These are phyloP conservation scores for Astragalus membranaceus DNA, from an alignment of 306 rosid species.

Conservation along the genomic window DNA sequence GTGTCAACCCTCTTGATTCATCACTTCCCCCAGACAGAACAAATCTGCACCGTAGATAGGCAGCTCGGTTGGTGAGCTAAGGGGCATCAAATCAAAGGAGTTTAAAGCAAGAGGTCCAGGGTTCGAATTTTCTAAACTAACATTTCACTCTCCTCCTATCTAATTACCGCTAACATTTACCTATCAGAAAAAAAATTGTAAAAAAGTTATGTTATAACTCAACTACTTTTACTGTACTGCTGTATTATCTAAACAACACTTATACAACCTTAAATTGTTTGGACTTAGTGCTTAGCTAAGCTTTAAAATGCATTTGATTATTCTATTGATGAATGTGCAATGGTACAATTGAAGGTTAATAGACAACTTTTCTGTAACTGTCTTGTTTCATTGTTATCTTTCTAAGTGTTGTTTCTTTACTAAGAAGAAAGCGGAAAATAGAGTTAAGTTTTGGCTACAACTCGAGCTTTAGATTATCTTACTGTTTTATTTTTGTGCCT, in stretches of 20 bases:
- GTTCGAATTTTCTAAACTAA: too few species aligned
- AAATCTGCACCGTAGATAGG: too few species aligned
- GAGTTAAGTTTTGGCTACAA: not conserved
- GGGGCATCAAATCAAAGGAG: too few species aligned
- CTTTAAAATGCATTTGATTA: not conserved
- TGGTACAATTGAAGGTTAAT: not conserved
- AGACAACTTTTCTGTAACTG: not conserved
- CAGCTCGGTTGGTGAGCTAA: too few species aligned
- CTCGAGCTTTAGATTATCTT: not conserved
- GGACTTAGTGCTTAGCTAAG: not conserved
- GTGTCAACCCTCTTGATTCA: not conserved
- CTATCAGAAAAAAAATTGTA: too few species aligned
- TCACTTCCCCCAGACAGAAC: not conserved
- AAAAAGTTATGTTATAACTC: not conserved
- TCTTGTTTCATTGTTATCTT: not conserved
- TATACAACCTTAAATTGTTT: not conserved
- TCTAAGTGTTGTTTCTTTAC: not conserved
- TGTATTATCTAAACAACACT: too few species aligned
- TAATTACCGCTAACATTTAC: too few species aligned
- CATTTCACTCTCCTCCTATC: too few species aligned
- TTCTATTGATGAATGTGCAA: not conserved
- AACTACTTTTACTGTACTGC: not conserved
- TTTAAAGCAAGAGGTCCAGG: too few species aligned
- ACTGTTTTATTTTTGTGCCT: conserved; percentile 7
- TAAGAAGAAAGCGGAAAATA: not conserved